Base-by-base conservation (phyloP, 768 basidiomycete species). In the Trametes meyenii region DNA sequence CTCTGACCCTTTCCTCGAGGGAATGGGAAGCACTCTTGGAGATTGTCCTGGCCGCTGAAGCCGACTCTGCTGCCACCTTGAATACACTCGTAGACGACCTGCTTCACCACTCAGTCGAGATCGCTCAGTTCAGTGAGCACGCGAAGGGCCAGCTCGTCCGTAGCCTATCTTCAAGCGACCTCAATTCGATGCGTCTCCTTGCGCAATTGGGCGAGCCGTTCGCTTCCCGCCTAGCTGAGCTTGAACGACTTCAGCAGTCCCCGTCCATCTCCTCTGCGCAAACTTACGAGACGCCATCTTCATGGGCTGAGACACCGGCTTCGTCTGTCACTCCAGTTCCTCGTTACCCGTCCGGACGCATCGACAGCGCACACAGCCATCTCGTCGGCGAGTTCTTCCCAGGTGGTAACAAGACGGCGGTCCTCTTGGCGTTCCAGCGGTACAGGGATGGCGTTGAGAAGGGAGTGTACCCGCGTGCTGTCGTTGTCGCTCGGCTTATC, bases 401-500 rank as follows among this genome's bases (percentile, higher is more conserved):
- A 2, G 45, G 49, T 19, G 42, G 52, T 17, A 65, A 61, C 54
- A 55, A 29, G 42, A 46, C 19, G 13, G 52, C 26, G 29, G 74
- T 23, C 60, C 77, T 54, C 39, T 69, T 38, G 10, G 85, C 85
- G 2, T 91, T 83, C 69, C 64, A 71, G 3, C 70, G 78, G 8
- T 83, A 91, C 70, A 71, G 80, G 58, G 63, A 71, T 2, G 84
- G 80, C 8, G 61, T 84, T n/a, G 55, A 72, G 26, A 66, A 69
- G 3, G 79, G 82, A 21, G 66, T 79, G 10, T 83, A 81, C 49
- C 88, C 92, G 1, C 70, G 77, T 8, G 77, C 85, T 2, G 73
- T 73, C 13, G 77, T 79, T 7, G 69, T 95, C 26, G 85, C 82
- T 16, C 78, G 79, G 12, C 75, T 97, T 23, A 87, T 96, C 67